Evolutionary conservation across 2,329 filamentous ascomycete species (phyloP), one percentile per base, ranked within the genome.

Genomic region (Sporothrix mexicana): DNA sequence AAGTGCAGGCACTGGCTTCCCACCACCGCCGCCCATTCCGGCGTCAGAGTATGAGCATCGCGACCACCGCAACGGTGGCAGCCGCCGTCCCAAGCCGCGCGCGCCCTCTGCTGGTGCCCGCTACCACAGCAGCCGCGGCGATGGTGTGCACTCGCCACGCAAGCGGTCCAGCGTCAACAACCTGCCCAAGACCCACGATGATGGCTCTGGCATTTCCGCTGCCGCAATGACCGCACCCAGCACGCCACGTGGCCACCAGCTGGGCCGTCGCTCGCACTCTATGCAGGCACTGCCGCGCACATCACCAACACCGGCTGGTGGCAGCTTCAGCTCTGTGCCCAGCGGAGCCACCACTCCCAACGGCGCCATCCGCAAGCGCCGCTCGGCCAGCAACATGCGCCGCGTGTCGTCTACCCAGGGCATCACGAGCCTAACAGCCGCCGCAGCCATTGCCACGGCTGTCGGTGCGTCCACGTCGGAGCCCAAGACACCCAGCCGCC

Each of bases 21-120:
- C 49, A 23, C 41, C 45, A 3, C 47, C 71, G 10, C 45, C 73
- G 55, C 66, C 66, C 2, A 4, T 53, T 17, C 66, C 66, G 69
- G 51, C 43, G 41, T 57, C 69, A 69, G 41, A 71, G 57, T 30
- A 66, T 36, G 73, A 74, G 45, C 69, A 67, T 70, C 75, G 70
- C 49, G 72, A 70, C 25, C 76, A 74, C 55, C 74, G 74, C 55
- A 47, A 59, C 61, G 45, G 47, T 55, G 67, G 69, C 73, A 72
- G 45, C 72, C 79, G 82, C 43, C 82, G 83, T 45, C 83, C 84
- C 13, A 85, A 85, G 69, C 86, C 87, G 0, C 83, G 84, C 12
- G 87, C 87, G 4, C 87, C 86, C 1, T 88, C 86, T 0, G 86
- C 86, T 0, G 87, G 87, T 2, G 85, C 87, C 17, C 82, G 86